These are phyloP conservation scores for Sporothrix euskadiensis DNA, from an alignment of 2,329 filamentous ascomycete genomes.

Conservation along the genomic window DNA sequence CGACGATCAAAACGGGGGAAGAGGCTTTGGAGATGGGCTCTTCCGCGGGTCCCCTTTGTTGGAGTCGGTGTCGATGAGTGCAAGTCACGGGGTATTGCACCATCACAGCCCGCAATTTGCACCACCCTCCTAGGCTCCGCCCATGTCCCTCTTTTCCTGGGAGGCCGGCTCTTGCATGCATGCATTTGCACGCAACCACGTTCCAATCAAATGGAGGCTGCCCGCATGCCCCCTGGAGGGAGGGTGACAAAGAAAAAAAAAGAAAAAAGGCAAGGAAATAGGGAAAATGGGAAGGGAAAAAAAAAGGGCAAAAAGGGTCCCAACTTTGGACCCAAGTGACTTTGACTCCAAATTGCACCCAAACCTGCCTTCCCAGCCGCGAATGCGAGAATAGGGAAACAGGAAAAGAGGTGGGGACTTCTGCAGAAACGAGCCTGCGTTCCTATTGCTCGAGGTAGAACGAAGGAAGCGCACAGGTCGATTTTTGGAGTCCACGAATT, in stretches of 20 bases:
- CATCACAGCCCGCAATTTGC: conserved; percentile 53
- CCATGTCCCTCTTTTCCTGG: conserved; percentile 24
- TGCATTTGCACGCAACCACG: conserved; percentile 32
- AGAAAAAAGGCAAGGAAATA: too few species aligned
- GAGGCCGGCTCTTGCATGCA: conserved; percentile 34
- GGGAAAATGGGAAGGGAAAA: background rate
- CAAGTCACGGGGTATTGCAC: conserved; percentile 63
- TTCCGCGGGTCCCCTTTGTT: conserved; percentile 7
- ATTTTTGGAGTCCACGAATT: background rate
- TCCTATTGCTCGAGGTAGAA: conserved; percentile 2
- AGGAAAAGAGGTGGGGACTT: background rate
- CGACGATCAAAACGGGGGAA: conserved; percentile 9
- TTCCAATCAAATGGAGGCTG: conserved; percentile 39
- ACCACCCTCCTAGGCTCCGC: conserved; percentile 40
- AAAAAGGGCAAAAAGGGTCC: background rate
- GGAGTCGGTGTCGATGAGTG: conserved; percentile 25
- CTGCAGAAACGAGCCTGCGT: background rate
- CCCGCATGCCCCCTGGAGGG: conserved; percentile 13
- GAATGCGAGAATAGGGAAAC: background rate
- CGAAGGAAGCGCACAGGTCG: background rate
- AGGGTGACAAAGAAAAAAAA: conserved; percentile 12
- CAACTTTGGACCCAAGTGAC: background rate
- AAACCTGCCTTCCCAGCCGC: background rate
- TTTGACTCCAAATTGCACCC: conserved; percentile 6
- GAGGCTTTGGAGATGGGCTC: conserved; percentile 21